These are phyloP conservation scores for Penicillium aurantiogriseum DNA, from an alignment of 2,329 filamentous ascomycete species.

Conservation along the genomic window DNA sequence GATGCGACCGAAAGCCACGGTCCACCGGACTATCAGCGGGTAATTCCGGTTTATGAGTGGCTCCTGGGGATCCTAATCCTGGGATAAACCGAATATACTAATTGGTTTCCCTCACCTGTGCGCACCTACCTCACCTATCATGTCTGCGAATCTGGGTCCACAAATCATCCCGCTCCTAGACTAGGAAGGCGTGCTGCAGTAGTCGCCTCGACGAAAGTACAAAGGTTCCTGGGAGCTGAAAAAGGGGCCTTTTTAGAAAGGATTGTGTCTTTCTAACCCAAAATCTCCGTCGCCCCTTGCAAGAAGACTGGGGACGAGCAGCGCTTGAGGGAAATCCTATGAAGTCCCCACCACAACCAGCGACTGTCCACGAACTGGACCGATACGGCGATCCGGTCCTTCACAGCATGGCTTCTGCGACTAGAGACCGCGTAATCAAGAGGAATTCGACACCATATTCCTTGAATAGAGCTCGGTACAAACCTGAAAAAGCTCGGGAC, in stretches of 20 bases:
- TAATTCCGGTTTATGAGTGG: not conserved
- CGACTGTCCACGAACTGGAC: conserved; percentile 7
- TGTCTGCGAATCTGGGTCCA: not conserved
- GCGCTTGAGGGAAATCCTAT: not conserved
- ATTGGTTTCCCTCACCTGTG: not conserved
- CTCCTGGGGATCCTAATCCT: not conserved
- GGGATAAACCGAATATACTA: not conserved
- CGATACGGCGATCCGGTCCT: conserved; percentile 3
- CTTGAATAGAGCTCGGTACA: conserved; percentile 3
- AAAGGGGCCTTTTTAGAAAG: not conserved
- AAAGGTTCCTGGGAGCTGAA: not conserved
- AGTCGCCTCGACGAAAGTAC: not conserved
- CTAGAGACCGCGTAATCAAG: conserved; percentile 1
- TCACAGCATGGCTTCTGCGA: conserved; percentile 4
- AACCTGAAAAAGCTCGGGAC: not conserved
- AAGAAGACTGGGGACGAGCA: conserved; percentile 1
- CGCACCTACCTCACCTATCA: not conserved
- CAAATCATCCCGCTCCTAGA: not conserved
- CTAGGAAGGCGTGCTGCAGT: not conserved
- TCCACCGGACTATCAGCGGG: not conserved
- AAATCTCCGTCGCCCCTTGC: conserved; percentile 1
- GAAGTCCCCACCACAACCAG: conserved; percentile 6
- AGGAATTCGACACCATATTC: conserved; percentile 5
- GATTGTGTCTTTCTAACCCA: not conserved
- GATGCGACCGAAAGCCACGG: not conserved